Percentiles rank a stretch among this genome's conserved stretches.
Evolutionary conservation across 2,329 filamentous ascomycete genomes (phyloP).

Genomic region (Verticillium alfalfae): DNA sequence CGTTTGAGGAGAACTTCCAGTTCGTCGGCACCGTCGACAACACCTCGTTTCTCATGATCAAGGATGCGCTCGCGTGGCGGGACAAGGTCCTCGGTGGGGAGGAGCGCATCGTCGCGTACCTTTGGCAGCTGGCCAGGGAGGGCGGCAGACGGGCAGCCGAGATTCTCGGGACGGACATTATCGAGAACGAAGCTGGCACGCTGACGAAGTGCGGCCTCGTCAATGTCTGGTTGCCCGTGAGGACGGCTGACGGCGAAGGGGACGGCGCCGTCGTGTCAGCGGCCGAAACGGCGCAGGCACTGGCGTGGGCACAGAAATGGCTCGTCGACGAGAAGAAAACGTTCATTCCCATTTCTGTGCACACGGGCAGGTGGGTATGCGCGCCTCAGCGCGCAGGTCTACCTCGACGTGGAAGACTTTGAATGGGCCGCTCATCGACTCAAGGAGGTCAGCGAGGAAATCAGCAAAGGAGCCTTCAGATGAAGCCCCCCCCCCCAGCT

Average conservation of each 20-base stretch:
- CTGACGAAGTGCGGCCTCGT: constrained; percentile 63
- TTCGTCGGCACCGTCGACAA: constrained; percentile 73
- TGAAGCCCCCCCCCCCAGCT: not conserved
- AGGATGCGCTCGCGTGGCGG: constrained; percentile 68
- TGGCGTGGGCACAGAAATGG: constrained; percentile 52
- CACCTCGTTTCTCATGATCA: constrained; percentile 65
- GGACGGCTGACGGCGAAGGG: constrained; percentile 5
- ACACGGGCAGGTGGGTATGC: constrained; percentile 63
- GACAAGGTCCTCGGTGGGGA: constrained; percentile 68
- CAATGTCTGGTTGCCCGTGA: constrained; percentile 69
- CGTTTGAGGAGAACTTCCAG: constrained; percentile 68
- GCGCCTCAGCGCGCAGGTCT: constrained; percentile 75
- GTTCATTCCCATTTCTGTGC: constrained; percentile 60
- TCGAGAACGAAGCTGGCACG: constrained; percentile 61
- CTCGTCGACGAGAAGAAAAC: constrained; percentile 61
- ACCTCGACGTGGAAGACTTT: constrained; percentile 74
- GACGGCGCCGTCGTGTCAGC: constrained; percentile 4
- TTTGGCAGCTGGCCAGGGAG: constrained; percentile 53
- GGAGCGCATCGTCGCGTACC: constrained; percentile 59
- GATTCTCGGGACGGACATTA: constrained; percentile 61
- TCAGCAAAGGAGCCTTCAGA: constrained; percentile 17
- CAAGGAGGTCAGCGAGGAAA: constrained; percentile 38
- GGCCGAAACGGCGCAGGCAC: constrained; percentile 27
- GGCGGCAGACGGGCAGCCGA: constrained; percentile 57
- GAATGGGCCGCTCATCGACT: constrained; percentile 59